A percentile compares a stretch with the other conserved stretches of the same genome.
Evolutionary conservation across 768 basidiomycete species (phyloP).

Genomic region (Termitomyces sp.): DNA sequence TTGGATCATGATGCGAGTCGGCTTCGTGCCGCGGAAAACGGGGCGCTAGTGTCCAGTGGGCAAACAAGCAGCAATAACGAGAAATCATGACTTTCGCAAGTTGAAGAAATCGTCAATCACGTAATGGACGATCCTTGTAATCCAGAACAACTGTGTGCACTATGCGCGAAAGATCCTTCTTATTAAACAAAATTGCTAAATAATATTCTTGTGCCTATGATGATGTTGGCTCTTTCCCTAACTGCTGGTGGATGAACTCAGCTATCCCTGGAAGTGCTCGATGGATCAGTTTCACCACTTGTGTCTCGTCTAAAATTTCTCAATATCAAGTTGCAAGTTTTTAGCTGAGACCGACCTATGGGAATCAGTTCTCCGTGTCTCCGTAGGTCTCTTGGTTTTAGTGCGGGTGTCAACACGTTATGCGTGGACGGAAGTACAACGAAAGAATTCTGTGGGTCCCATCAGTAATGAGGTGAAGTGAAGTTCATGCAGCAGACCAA

Average conservation of each 20-base stretch:
- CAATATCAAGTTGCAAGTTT: not conserved
- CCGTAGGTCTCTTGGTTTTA: constrained; percentile 40
- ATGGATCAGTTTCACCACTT: constrained; percentile 72
- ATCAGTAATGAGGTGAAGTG: not conserved
- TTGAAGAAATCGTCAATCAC: not conserved
- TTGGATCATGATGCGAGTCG: constrained; percentile 39
- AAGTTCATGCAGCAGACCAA: constrained; percentile 20
- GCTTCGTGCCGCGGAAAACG: constrained; percentile 34
- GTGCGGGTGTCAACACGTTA: constrained; percentile 37
- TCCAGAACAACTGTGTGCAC: not conserved
- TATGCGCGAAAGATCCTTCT: not conserved
- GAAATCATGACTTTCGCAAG: not conserved
- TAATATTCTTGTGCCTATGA: not conserved
- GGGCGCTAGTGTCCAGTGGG: constrained; percentile 1
- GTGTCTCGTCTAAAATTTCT: constrained; percentile 48
- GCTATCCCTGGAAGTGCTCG: constrained; percentile 61
- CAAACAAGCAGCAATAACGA: not conserved
- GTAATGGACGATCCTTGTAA: not conserved
- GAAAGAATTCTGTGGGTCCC: constrained; percentile 57
- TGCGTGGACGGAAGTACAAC: constrained; percentile 67
- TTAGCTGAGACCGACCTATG: constrained; percentile 45
- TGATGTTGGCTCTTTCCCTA: constrained; percentile 7
- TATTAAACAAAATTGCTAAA: not conserved
- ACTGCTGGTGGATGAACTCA: constrained; percentile 41
- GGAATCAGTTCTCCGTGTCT: constrained; percentile 62